Conservation (phyloP, 2,329 filamentous ascomycete genomes). For the Didymella sp. region DNA sequence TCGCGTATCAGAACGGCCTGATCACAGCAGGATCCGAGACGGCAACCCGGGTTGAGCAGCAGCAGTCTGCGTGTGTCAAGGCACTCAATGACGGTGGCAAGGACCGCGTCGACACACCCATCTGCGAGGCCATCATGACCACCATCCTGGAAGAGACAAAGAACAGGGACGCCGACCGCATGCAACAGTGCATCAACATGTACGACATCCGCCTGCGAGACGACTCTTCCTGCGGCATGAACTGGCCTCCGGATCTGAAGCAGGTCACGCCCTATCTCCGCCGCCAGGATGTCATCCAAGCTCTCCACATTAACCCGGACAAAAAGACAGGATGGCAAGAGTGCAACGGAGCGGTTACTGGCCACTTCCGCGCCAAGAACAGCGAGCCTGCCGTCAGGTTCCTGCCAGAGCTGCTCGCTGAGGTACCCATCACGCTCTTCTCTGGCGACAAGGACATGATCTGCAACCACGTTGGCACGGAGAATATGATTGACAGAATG, state of each 20-base stretch:
- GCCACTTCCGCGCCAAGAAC: slow-evolving; percentile 71
- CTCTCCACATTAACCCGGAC: slow-evolving; percentile 81
- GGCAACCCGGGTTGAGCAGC: slow-evolving; percentile 70
- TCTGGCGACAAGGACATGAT: slow-evolving; percentile 94
- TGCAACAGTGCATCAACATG: slow-evolving; percentile 83
- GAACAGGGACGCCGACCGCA: slow-evolving; percentile 59
- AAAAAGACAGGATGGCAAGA: slow-evolving; percentile 91
- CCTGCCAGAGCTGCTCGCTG: slow-evolving; percentile 77
- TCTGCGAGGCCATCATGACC: slow-evolving; percentile 80
- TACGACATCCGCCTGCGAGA: slow-evolving; percentile 93
- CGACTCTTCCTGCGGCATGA: slow-evolving; percentile 87
- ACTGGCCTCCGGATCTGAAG: slow-evolving; percentile 89
- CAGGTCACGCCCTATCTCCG: slow-evolving; percentile 84
- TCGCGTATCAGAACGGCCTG: slow-evolving; percentile 77
- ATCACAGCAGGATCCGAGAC: slow-evolving; percentile 70
- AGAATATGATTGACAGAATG: slow-evolving; percentile 88
- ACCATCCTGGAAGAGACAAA: slow-evolving; percentile 72
- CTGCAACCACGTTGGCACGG: slow-evolving; percentile 95
- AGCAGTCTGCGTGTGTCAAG: slow-evolving; percentile 72
- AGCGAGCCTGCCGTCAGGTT: slow-evolving; percentile 77
- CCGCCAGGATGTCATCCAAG: slow-evolving; percentile 75
- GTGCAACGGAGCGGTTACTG: slow-evolving; percentile 80
- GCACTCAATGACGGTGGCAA: slow-evolving; percentile 64
- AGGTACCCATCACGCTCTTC: slow-evolving; percentile 84
- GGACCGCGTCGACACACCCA: slow-evolving; percentile 69